Conservation (phyloP, 768 basidiomycete genomes). For the Coprinopsis strossmayeri region DNA sequence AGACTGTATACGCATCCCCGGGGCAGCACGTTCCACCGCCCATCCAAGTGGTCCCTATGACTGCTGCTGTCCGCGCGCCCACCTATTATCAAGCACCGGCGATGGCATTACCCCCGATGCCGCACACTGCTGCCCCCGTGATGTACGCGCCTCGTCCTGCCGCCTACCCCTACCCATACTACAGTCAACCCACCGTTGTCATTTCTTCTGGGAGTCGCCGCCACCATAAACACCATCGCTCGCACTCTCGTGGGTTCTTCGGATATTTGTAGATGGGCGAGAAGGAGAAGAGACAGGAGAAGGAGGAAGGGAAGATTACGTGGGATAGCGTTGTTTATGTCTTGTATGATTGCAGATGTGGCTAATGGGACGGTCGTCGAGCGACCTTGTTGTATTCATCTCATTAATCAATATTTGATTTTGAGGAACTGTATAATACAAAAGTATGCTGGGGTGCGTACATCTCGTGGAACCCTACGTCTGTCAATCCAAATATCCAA, state of each 20-base stretch:
- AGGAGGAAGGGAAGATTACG: neutral
- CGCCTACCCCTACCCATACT: conserved; percentile 4
- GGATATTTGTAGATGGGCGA: conserved; percentile 5
- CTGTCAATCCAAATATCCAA: too few relatives aligned
- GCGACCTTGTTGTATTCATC: neutral
- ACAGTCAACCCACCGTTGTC: conserved; percentile 4
- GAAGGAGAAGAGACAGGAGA: conserved; percentile 1
- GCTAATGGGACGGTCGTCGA: conserved; percentile 1
- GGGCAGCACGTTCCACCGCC: too few relatives aligned
- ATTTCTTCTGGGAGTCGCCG: neutral
- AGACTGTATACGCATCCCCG: neutral
- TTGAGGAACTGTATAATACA: too few relatives aligned
- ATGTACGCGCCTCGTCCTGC: conserved; percentile 1
- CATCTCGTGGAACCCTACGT: too few relatives aligned
- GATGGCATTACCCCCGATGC: neutral
- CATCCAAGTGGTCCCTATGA: neutral
- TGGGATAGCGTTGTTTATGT: neutral
- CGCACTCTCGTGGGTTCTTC: conserved; percentile 6
- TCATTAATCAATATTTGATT: neutral
- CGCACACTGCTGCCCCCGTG: conserved; percentile 2
- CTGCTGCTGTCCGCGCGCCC: neutral
- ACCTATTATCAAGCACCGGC: neutral
- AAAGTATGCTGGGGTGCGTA: too few relatives aligned
- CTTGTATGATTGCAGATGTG: neutral
- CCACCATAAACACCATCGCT: conserved; percentile 3